Evolutionary conservation across 1,284 basidiomycete genomes (phyloP), one percentile per base, ranked within the genome.

Genomic region (Sanghuangporus sanghuang): DNA sequence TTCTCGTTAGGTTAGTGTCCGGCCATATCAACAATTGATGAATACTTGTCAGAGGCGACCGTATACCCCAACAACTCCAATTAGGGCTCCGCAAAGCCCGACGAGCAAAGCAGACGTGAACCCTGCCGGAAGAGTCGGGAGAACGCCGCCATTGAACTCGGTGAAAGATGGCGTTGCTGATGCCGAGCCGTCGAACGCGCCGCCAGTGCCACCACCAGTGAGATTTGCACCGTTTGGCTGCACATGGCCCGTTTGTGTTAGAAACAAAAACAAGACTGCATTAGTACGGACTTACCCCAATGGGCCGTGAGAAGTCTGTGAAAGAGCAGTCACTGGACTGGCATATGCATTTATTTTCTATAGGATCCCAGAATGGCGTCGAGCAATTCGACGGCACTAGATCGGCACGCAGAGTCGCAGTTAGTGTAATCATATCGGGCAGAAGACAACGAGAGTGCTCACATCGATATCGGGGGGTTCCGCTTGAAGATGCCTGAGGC

Each of bases 321-420:
- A 91, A 92, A 1, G 79, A 75, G 73, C 90, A 92, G 1, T 73
- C 75, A 57, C 67, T 68, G 2, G 81, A 79, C 1, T 74, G 79
- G 74, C 89, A 92, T 59, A 87, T 75, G 69, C 90, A 92, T 57
- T 79, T 74, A 69, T 83, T 85, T 27, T 69, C 78, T 64, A 91
- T 81, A 4, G 90, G 89, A 73, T 91, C 89, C 87, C 86, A 91
- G 79, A 89, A 90, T 2, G 89, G 79, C 6, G 90, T 92, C 8
- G 86, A 86, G 74, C 90, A 93, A 77, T 90, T 90, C 8, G 79
- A 67, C 6, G 90, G 84, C 14, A 91, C 85, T 88, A 57, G 50
- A 12, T 55, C 16, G 44, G 44, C 21, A 18, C 3, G 21, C 39
- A 64, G n/a, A 49, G 21, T 44, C 39, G 44, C 38, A 42, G 56